These are phyloP conservation scores for Perkinsus olseni DNA, from an alignment of 169 alveolate genomes.

Conservation along the genomic window DNA sequence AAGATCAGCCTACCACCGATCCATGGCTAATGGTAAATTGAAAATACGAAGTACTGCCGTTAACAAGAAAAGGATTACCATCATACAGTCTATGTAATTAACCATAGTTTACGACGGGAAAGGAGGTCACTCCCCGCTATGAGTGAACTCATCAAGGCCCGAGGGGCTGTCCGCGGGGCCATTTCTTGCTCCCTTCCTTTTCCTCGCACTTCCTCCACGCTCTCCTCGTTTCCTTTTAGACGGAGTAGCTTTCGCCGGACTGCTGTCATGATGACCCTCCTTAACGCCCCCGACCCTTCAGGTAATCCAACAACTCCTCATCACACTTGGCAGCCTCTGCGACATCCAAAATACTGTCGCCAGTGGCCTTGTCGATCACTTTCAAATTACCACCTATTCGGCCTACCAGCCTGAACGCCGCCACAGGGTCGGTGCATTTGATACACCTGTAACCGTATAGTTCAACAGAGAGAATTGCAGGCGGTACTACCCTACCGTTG, in stretches of 20 bases:
- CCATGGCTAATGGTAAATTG: too few relatives aligned
- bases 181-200: too few relatives aligned
- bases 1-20: too few relatives aligned
- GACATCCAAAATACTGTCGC: neutral
- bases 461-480: neutral
- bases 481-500: neutral
- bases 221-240: neutral
- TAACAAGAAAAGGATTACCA: too few relatives aligned
- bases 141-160: too few relatives aligned
- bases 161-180: too few relatives aligned
- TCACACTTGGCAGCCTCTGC: neutral
- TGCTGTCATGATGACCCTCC: neutral
- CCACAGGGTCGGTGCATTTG: neutral
- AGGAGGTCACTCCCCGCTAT: too few relatives aligned
- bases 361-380: neutral
- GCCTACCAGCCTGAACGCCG: neutral
- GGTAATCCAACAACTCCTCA: neutral
- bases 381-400: neutral
- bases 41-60: too few relatives aligned
- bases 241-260: neutral
- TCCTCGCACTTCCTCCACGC: neutral
- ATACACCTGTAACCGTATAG: neutral
- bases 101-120: too few relatives aligned
- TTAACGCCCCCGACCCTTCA: neutral
- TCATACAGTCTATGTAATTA: too few relatives aligned